phyloP scores from a whole-genome alignment of 2,329 filamentous ascomycete genomes.

The Pyrenochaeta sp. region DNA sequence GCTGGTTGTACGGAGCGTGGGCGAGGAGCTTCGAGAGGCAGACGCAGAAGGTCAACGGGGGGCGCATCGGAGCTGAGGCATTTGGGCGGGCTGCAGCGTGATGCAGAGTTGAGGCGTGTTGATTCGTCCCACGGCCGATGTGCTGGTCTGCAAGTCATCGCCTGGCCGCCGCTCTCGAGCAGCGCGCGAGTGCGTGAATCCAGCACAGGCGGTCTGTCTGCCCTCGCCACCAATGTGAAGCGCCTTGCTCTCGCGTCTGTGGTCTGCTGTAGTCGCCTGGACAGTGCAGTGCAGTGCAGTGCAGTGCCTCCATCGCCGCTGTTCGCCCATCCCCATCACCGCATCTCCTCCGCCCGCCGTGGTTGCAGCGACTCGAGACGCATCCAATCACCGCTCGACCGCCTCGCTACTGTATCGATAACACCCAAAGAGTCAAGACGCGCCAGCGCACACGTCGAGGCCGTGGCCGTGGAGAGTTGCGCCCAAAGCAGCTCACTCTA shows the following conservation, averaged over 20 bases:
- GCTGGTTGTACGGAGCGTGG: constrained; percentile 14
- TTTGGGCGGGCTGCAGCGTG: constrained; percentile 26
- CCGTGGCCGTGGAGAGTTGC: constrained; percentile 20
- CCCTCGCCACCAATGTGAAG: constrained; percentile 13
- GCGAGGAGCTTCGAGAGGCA: constrained; percentile 1
- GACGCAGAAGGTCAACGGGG: background rate
- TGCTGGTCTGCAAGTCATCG: constrained; percentile 37
- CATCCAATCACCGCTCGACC: constrained; percentile 21
- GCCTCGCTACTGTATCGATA: constrained; percentile 19
- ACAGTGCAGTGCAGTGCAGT: background rate
- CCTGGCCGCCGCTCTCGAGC: constrained; percentile 8
- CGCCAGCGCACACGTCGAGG: constrained; percentile 33
- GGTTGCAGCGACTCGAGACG: constrained; percentile 15
- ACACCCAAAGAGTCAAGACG: constrained; percentile 22
- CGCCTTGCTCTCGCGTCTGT: background rate
- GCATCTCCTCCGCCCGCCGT: background rate
- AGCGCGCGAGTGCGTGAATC: constrained; percentile 2
- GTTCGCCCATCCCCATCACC: constrained; percentile 3
- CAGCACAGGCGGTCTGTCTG: constrained; percentile 27
- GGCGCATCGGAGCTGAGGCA: constrained; percentile 21
- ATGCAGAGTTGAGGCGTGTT: constrained; percentile 12
- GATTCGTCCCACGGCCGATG: constrained; percentile 24
- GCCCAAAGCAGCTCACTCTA: constrained; percentile 25
- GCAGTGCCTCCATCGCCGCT: background rate
- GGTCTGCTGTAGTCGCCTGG: too few relatives aligned